Base-by-base conservation (phyloP, 163 green algal genomes). In the Scenedesmus sp. region DNA sequence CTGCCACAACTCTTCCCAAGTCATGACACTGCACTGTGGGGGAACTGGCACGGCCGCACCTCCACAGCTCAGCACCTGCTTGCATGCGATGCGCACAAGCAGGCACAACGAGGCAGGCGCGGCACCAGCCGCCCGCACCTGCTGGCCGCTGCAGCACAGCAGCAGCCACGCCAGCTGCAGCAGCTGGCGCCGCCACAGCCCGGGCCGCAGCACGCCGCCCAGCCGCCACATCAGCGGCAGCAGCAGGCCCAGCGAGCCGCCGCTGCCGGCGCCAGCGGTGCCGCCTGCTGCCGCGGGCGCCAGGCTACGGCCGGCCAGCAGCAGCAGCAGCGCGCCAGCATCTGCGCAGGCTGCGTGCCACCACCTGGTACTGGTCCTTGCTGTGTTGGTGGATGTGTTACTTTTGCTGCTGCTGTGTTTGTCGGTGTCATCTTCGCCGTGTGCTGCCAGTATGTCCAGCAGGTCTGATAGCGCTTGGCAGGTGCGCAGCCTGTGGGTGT, bases 251-350 rank as follows among this genome's bases (percentile, higher is more conserved):
- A 89, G 7, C 0, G 30, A 7, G 35, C 35, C 68, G 22, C 85
- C 73, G 68, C 85, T 37, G 44, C 68, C 78, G 20, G 24, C 42
- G 51, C 0, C 37, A 82, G 40, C 43, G 24, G 15, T 22, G 42
- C 85, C 85, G 4, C 85, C 85, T 70, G 85, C 85, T 83, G 85
- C 85, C 37, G 85, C 61, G 70, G 85, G 85, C 70, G 85, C 40
- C 30, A 46, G 22, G 33, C 6, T 40, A 3, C 42, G 65, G 72
- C 35, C 18, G 1, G 68, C 85, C 9, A 89, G 85, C 85, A 89
- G 85, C 85, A 89, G 85, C 85, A 89, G 85, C 85, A 89, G 26
- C 1, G 24, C 13, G 3, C 85, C 85, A 0, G 43, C 37, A 43
- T 51, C 44, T 13, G 22, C 9, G 40, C 85, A 89, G 44, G 65